Evolutionary conservation across 305 asterid species (phyloP), one percentile per base, ranked within the genome.

Genomic region (Fraxinus latifolia): DNA sequence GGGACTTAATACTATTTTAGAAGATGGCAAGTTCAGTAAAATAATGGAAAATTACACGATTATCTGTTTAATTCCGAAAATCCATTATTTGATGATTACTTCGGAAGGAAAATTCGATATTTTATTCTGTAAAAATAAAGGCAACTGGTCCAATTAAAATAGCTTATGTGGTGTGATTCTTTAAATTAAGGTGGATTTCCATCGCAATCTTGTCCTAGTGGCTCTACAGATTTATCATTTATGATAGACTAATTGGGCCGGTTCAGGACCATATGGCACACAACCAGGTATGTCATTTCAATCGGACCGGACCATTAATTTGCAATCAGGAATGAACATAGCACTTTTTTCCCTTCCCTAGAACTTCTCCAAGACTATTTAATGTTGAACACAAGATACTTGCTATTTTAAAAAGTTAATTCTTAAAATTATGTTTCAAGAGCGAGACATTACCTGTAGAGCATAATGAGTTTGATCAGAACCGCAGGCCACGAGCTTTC

Each of bases 391-490:
- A 36, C 6, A 36, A 36, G 9, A 5, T 36, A 0, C 0, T 36
- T 0, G 4, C 9, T 36, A 36, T 36, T 34, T 5, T 34, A 5
- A 36, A 36, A 36, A 36, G 0, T 1, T 1, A 36, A 36, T 0
- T 0, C 7, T 6, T 36, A 36, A 36, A 36, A 36, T 36, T 36
- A 34, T 5, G 7, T 1, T 33, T 36, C 7, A 7, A 36, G 39
- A 36, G 39, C 1, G 2, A 36, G 9, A 0, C 2, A 36, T 0
- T 6, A 6, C 2, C 76, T 83, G 89, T 75, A 95, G 74, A 42
- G 97, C 79, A 53, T 97, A 89, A 88, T 94, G 98, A 80, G 97
- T 91, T 85, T 94, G 97, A 92, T 95, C 97, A 77, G 99, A 95
- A 83, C 87, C 34, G 83, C 92, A 95, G 47, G 84, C 97, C 14